Evolutionary conservation across 2,329 filamentous ascomycete species (phyloP).

Genomic region (Aspergillus aculeatus): DNA sequence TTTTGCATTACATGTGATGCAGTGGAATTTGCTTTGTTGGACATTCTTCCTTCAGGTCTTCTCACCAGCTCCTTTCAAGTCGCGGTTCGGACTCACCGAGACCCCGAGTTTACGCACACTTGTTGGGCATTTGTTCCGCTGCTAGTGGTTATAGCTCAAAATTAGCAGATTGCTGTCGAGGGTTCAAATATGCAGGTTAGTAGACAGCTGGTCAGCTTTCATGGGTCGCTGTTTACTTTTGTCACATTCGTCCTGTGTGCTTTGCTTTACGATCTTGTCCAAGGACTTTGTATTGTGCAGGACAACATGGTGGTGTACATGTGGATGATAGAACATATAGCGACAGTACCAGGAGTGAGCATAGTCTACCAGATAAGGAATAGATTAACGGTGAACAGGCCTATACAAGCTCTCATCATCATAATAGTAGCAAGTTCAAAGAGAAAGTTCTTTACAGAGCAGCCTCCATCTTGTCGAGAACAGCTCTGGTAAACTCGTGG

Average conservation of each 20-base stretch:
- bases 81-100: not conserved
- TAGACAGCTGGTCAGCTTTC: not conserved
- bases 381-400: slow-evolving; percentile 12
- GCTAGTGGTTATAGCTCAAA: not conserved
- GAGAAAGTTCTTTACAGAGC: slow-evolving; percentile 52
- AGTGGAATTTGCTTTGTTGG: not conserved
- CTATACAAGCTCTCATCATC: slow-evolving; percentile 23
- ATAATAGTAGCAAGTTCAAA: slow-evolving; percentile 23
- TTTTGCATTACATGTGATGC: not conserved
- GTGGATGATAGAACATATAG: slow-evolving; percentile 29
- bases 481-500: slow-evolving; percentile 90
- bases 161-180: not conserved
- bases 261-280: slow-evolving; percentile 12
- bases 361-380: slow-evolving; percentile 9
- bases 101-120: not conserved
- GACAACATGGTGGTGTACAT: slow-evolving; percentile 23
- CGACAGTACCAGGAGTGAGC: slow-evolving; percentile 14
- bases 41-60: not conserved
- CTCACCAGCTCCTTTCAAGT: not conserved
- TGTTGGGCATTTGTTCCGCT: not conserved
- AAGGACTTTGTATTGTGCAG: slow-evolving; percentile 5
- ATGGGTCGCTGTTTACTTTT: not conserved
- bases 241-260: slow-evolving; percentile 15
- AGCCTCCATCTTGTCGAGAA: slow-evolving; percentile 91
- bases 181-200: not conserved